A percentile compares a stretch with the other conserved stretches of the same genome.
phyloP scores from a whole-genome alignment of 768 basidiomycete genomes.

The Auriscalpium orientale region DNA sequence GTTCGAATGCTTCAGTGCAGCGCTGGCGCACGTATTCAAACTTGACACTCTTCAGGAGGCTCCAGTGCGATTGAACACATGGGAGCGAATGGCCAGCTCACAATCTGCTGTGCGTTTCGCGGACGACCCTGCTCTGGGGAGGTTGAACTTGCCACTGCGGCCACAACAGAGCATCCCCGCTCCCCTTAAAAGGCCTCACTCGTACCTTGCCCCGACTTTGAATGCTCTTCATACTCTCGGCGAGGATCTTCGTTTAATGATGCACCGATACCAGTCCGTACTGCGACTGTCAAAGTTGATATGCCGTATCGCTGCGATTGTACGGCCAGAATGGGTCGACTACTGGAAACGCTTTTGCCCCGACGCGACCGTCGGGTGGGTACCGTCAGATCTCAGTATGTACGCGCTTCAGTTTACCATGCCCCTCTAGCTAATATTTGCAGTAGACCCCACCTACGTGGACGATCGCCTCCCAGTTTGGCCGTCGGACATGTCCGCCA shows the following conservation, averaged over 20 bases:
- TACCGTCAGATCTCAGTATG: slow-evolving; percentile 14
- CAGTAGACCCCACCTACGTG: slow-evolving; percentile 30
- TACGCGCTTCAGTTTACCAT: not conserved
- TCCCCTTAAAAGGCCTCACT: slow-evolving; percentile 27
- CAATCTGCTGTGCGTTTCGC: slow-evolving; percentile 39
- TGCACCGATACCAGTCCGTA: slow-evolving; percentile 49
- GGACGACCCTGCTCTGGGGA: slow-evolving; percentile 52
- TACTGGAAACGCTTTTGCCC: slow-evolving; percentile 86
- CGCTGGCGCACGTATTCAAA: slow-evolving; percentile 43
- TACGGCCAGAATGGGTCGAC: slow-evolving; percentile 84
- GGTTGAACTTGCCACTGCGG: slow-evolving; percentile 31
- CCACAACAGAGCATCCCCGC: not conserved
- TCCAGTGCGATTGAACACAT: slow-evolving; percentile 24
- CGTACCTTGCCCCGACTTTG: slow-evolving; percentile 49
- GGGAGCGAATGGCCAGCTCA: slow-evolving; percentile 41
- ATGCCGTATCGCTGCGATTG: slow-evolving; percentile 50
- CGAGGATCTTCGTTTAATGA: slow-evolving; percentile 57
- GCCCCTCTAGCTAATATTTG: not conserved
- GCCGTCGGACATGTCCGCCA: slow-evolving; percentile 71
- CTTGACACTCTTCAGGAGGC: slow-evolving; percentile 12
- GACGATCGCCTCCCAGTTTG: slow-evolving; percentile 68
- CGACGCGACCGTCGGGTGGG: slow-evolving; percentile 52
- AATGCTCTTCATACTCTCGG: slow-evolving; percentile 75
- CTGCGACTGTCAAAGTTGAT: slow-evolving; percentile 52
- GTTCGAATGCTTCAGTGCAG: slow-evolving; percentile 47